Percentiles rank a stretch among this genome's conserved stretches.
phyloP scores from a whole-genome alignment of 345 rosid species.

The Eucalyptus brandiana region DNA sequence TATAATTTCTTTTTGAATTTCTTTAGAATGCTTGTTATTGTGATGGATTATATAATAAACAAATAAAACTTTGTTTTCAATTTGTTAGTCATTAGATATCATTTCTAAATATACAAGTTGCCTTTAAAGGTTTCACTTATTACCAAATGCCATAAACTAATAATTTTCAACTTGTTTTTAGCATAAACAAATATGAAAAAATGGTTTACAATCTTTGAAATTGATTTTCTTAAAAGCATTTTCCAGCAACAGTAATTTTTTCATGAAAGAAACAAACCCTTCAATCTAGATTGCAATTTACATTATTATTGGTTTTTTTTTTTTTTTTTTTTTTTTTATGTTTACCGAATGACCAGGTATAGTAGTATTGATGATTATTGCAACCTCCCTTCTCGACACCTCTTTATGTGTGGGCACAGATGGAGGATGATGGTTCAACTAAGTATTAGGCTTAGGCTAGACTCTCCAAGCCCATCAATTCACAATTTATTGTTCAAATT shows the following conservation, averaged over 20 bases:
- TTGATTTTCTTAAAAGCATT: not conserved
- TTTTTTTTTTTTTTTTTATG: no score
- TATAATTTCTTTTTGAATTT: no score
- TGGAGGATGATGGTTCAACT: no score
- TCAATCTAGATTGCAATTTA: not conserved
- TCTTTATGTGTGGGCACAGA: fast-evolving
- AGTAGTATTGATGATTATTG: no score
- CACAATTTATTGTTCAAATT: no score
- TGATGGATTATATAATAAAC: not conserved
- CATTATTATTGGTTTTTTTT: not conserved
- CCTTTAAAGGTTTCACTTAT: not conserved
- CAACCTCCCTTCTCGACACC: no score
- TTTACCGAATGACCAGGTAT: not conserved
- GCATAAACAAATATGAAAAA: not conserved
- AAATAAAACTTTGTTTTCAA: not conserved
- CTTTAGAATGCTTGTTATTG: not conserved
- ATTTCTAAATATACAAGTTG: not conserved
- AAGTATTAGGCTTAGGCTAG: no score
- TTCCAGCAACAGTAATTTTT: not conserved
- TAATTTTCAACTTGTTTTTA: not conserved
- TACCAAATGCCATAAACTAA: not conserved
- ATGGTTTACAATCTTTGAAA: no score
- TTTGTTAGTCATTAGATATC: not conserved
- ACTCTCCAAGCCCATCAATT: no score
- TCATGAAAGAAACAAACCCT: not conserved